Percentiles rank a stretch among this genome's conserved stretches.
Evolutionary conservation across 768 basidiomycete species (phyloP).

Genomic region (Rhizopogon roseolus): DNA sequence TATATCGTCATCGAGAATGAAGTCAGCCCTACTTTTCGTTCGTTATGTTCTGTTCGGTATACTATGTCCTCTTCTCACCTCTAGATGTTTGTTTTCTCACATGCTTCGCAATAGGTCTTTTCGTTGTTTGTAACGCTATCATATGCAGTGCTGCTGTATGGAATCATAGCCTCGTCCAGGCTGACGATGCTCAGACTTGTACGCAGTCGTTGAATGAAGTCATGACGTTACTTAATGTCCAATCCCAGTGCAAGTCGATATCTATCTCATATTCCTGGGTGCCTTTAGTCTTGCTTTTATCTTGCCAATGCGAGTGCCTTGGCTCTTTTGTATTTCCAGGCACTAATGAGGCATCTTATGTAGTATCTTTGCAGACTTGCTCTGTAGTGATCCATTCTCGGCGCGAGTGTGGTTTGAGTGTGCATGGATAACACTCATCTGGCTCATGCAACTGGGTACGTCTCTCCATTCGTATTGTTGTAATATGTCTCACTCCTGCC

Average conservation of each 20-base stretch:
- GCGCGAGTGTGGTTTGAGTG: conserved; percentile 72
- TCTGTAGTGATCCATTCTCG: conserved; percentile 44
- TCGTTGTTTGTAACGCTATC: conserved; percentile 62
- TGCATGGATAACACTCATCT: conserved; percentile 54
- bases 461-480: conserved; percentile 1
- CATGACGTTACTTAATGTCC: conserved; percentile 7
- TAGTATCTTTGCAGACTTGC: conserved; percentile 56
- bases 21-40: conserved; percentile 39
- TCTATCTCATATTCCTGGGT: conserved; percentile 57
- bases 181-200: conserved; percentile 31
- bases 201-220: conserved; percentile 16
- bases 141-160: conserved; percentile 63
- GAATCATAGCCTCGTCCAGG: conserved; percentile 52
- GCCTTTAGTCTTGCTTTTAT: conserved; percentile 52
- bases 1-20: conserved; percentile 29
- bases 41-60: conserved; percentile 63
- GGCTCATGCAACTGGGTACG: conserved; percentile 57
- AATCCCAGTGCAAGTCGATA: conserved; percentile 42
- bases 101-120: conserved; percentile 38
- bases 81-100: background rate
- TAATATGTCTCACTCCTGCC: background rate
- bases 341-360: conserved; percentile 1
- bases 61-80: background rate
- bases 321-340: background rate
- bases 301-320: conserved; percentile 49